These are phyloP conservation scores for Agaricus subrufescens DNA, from an alignment of 768 basidiomycete genomes.

Conservation along the genomic window DNA sequence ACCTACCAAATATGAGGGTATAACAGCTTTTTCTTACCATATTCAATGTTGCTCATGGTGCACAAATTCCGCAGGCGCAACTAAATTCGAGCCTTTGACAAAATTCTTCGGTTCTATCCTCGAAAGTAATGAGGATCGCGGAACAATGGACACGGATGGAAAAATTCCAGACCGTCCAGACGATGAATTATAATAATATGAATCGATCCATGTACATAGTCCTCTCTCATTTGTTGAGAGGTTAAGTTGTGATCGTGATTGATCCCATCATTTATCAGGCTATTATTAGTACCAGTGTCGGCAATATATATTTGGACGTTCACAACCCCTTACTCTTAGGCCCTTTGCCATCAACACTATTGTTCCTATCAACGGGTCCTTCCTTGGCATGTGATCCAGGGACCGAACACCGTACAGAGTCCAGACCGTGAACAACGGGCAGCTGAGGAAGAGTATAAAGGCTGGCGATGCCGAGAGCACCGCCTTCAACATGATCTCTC, in stretches of 20 bases:
- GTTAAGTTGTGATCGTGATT: constrained; percentile 2
- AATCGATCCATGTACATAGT: too few species aligned
- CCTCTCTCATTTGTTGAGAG: background rate
- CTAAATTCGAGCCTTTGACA: constrained; percentile 70
- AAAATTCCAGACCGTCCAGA: constrained; percentile 6
- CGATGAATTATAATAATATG: constrained; percentile 10
- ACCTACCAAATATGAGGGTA: constrained; percentile 67
- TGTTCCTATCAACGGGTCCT: too few species aligned
- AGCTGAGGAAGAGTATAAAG: background rate
- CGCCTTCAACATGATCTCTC: background rate
- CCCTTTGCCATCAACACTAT: too few species aligned
- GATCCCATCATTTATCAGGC: too few species aligned
- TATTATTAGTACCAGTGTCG: too few species aligned
- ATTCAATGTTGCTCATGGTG: constrained; percentile 37
- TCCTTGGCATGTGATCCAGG: too few species aligned
- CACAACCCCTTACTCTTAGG: too few species aligned
- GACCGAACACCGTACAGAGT: too few species aligned
- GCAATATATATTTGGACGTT: too few species aligned
- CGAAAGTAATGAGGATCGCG: constrained; percentile 61
- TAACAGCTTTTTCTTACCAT: background rate
- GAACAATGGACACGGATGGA: background rate
- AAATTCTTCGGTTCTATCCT: constrained; percentile 70
- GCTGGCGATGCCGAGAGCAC: background rate
- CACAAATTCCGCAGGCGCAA: constrained; percentile 51
- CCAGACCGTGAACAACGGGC: too few species aligned